Base-by-base conservation (phyloP, 2,329 filamentous ascomycete species). In the Trichoderma endophyticum region DNA sequence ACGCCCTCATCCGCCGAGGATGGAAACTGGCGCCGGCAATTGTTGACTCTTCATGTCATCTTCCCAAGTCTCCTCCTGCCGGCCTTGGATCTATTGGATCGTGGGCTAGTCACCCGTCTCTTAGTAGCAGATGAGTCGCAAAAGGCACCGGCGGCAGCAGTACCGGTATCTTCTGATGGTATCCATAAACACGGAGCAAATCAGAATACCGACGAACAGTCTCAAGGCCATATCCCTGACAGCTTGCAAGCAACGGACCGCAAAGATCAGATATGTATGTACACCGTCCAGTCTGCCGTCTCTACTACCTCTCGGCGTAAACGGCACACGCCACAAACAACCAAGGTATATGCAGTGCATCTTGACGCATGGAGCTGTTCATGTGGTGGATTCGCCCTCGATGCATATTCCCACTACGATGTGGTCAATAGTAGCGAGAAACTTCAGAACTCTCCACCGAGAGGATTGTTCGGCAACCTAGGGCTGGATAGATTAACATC, bases 1-100 rank as follows among this genome's bases (percentile, higher is more conserved):
- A 15, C n/a, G 11, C 57, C 48, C 4, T 54, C 62, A 26, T 34
- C 63, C 18, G 21, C 56, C 4, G 56, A 21, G 26, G 9, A 39
- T n/a, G 34, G 34, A 1, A 75, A 81, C n/a, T 80, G 84, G 72
- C 83, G 85, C 1, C 85, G 88, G 63, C 82, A 92, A 18, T 84
- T 97, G n/a, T 84, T 94, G 1, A 94, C 93, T 0, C 87, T 97
- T 0, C 95, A 98, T 82, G 92, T 94, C 39, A 83, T 98, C 15
- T 97, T 97, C 78, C 94, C 94, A 0, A 89, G 89, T 74, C 88
- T 94, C 69, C 83, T 98, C 2, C 89, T 98, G 1, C 93, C 94
- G 3, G 94, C 95, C 0, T 86, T 99, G 3, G 95, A 98, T 80
- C 86, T 98, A 0, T 86, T 99, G 1, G 96, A 99, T 80, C 88